A percentile compares a stretch with the other conserved stretches of the same genome.
Conservation (phyloP, 768 basidiomycete species). For the Mycena crocata region DNA sequence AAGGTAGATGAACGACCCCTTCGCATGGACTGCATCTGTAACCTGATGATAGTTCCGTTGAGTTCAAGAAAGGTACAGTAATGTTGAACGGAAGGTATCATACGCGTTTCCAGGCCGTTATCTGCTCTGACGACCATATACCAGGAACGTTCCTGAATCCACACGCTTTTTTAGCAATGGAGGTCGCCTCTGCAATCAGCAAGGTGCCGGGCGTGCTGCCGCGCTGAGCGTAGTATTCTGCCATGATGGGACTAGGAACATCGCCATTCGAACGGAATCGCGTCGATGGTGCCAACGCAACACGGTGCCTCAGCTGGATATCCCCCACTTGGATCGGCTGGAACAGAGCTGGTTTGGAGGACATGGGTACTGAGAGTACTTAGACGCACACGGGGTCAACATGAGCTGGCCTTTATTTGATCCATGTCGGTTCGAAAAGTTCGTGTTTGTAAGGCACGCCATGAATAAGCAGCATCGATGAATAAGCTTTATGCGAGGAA, state of each 20-base stretch:
- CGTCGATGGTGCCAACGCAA: slow-evolving; percentile 67
- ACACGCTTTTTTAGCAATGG: slow-evolving; percentile 61
- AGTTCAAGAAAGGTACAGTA: neutral
- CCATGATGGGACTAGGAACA: slow-evolving; percentile 42
- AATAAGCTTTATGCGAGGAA: no score
- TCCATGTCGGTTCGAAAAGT: no score
- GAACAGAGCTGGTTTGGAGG: slow-evolving; percentile 48
- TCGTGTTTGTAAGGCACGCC: no score
- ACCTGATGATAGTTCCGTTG: slow-evolving; percentile 53
- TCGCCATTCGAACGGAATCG: slow-evolving; percentile 40
- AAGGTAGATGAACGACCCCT: slow-evolving; percentile 59
- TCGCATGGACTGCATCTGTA: slow-evolving; percentile 66
- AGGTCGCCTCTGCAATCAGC: slow-evolving; percentile 68
- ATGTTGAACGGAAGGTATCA: slow-evolving; percentile 7
- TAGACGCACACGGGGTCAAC: no score
- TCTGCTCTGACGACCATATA: slow-evolving; percentile 71
- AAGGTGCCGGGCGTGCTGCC: slow-evolving; percentile 61
- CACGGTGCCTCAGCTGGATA: slow-evolving; percentile 57
- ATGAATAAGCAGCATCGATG: no score
- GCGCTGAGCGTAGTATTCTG: slow-evolving; percentile 64
- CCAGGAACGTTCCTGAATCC: slow-evolving; percentile 67
- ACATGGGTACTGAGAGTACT: no score
- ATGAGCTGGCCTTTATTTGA: no score
- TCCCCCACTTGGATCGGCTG: slow-evolving; percentile 58
- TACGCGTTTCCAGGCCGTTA: slow-evolving; percentile 65